Conservation (phyloP, 1,139 yeast species). For the Blastobotrys arbuscula region DNA sequence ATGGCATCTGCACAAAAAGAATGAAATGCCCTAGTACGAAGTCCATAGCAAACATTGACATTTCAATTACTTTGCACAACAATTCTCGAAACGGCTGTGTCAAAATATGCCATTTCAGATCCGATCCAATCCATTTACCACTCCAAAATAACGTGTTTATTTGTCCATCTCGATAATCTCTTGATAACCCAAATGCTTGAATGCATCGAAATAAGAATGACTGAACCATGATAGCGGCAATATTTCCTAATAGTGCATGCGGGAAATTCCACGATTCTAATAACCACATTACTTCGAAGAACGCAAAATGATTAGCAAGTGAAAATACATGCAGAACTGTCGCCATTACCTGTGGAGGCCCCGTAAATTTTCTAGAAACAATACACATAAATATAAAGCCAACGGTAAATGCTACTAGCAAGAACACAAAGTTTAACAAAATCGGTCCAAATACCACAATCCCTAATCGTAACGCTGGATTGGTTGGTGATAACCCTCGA, state of each 20-base stretch:
- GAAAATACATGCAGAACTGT: constrained; percentile 87
- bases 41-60: constrained; percentile 65
- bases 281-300: constrained; percentile 57
- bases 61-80: constrained; percentile 61
- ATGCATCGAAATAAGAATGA: constrained; percentile 45
- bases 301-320: constrained; percentile 47
- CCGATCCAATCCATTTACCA: constrained; percentile 64
- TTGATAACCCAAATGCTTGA: constrained; percentile 46
- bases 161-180: constrained; percentile 53
- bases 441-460: constrained; percentile 53
- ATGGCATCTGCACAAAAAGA: constrained; percentile 54
- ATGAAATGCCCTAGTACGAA: constrained; percentile 63
- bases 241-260: constrained; percentile 51
- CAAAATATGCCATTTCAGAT: constrained; percentile 51
- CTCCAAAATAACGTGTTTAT: constrained; percentile 82
- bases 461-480: constrained; percentile 49
- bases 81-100: constrained; percentile 68
- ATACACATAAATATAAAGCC: constrained; percentile 57
- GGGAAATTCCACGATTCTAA: constrained; percentile 60
- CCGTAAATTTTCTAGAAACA: constrained; percentile 97
- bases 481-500: constrained; percentile 41
- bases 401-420: constrained; percentile 42
- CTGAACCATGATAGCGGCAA: constrained; percentile 54
- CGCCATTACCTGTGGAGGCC: constrained; percentile 91
- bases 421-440: constrained; percentile 40